phyloP scores from a whole-genome alignment of 306 rosid species.

The Senna tora region DNA sequence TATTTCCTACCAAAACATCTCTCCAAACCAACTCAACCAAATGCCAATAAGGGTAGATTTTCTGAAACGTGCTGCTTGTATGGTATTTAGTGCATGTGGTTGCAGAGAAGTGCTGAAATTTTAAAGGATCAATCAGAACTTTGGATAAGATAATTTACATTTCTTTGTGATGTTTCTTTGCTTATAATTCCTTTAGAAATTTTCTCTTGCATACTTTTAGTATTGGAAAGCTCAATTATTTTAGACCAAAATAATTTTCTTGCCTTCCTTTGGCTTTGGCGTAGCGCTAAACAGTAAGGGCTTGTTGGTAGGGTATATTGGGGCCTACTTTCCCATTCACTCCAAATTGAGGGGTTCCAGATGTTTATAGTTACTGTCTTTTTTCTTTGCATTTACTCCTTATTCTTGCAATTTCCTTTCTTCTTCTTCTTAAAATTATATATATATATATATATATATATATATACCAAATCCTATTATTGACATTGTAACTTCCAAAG shows the following conservation, averaged over 20 bases:
- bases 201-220: conserved; percentile 7
- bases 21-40: too few relatives aligned
- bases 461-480: too few relatives aligned
- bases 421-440: background rate
- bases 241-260: background rate
- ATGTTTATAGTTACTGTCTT: background rate
- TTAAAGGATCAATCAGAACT: conserved; percentile 19
- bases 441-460: background rate
- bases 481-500: background rate
- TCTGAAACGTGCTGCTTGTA: conserved; percentile 14
- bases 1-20: too few relatives aligned
- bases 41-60: background rate
- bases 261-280: background rate
- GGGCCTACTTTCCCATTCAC: background rate
- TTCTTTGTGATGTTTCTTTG: conserved; percentile 20
- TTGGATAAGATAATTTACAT: conserved; percentile 7
- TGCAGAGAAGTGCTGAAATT: conserved; percentile 11
- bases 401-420: too few relatives aligned
- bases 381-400: background rate
- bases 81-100: conserved; percentile 28
- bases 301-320: background rate
- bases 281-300: background rate
- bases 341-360: background rate
- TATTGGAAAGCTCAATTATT: conserved; percentile 15
- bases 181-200: background rate